phyloP scores from a whole-genome alignment of 2,329 filamentous ascomycete genomes.

The Penicillium sp. region DNA sequence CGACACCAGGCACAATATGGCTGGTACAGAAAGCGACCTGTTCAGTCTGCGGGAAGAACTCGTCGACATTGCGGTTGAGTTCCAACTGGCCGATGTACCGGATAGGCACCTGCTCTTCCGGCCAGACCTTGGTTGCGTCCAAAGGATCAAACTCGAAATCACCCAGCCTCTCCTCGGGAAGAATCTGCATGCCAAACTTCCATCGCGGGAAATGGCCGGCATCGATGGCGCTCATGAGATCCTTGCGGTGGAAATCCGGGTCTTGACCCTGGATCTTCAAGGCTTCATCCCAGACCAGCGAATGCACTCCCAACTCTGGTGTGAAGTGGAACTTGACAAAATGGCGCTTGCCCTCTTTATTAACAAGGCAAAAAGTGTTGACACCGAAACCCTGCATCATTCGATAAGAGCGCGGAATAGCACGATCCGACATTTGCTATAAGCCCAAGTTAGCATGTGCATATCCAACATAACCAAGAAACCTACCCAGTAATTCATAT shows the following conservation, averaged over 20 bases:
- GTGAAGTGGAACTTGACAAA: slow-evolving; percentile 36
- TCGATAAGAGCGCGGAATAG: slow-evolving; percentile 32
- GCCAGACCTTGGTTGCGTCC: slow-evolving; percentile 81
- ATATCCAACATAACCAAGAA: not conserved
- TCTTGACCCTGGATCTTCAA: slow-evolving; percentile 69
- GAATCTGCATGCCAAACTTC: slow-evolving; percentile 75
- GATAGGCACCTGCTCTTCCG: slow-evolving; percentile 67
- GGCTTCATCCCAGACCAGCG: slow-evolving; percentile 57
- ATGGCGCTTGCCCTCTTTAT: slow-evolving; percentile 30
- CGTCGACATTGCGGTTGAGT: slow-evolving; percentile 71
- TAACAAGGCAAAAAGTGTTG: slow-evolving; percentile 33
- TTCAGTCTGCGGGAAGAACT: slow-evolving; percentile 77
- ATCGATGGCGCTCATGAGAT: slow-evolving; percentile 68
- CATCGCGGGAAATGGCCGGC: slow-evolving; percentile 66
- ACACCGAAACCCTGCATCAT: slow-evolving; percentile 38
- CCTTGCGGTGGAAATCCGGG: slow-evolving; percentile 75
- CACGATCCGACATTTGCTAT: slow-evolving; percentile 35
- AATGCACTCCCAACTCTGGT: slow-evolving; percentile 33
- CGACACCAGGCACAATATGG: slow-evolving; percentile 72
- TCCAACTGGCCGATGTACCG: slow-evolving; percentile 74
- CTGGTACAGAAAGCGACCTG: slow-evolving; percentile 77
- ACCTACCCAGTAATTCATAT: slow-evolving; percentile 32
- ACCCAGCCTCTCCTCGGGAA: slow-evolving; percentile 64
- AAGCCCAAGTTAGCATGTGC: slow-evolving; percentile 3
- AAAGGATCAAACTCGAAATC: slow-evolving; percentile 82